Conservation (phyloP, 495 filamentous ascomycete genomes). For the Venustampulla echinocandica region DNA sequence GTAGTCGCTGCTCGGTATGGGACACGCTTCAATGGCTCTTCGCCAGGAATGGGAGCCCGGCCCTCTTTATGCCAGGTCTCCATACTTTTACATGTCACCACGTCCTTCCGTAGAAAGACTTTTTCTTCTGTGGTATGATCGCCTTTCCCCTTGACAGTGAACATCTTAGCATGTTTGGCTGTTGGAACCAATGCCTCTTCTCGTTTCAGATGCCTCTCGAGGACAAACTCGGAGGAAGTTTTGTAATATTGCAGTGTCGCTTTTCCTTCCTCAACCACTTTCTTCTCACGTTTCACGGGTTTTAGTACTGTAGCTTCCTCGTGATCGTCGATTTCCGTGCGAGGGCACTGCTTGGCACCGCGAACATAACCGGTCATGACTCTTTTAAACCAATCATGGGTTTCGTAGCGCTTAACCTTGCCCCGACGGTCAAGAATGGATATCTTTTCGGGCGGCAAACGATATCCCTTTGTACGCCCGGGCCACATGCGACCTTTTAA, state of each 20-base stretch:
- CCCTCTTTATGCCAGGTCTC: slow-evolving; percentile 99
- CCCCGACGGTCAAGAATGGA: slow-evolving; percentile 64
- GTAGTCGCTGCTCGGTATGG: slow-evolving; percentile 87
- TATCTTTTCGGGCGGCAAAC: slow-evolving; percentile 67
- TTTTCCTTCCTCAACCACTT: slow-evolving; percentile 62
- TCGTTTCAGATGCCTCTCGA: slow-evolving; percentile 80
- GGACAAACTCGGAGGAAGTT: slow-evolving; percentile 71
- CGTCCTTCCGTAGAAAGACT: slow-evolving; percentile 71
- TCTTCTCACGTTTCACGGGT: slow-evolving; percentile 59
- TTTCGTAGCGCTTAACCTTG: slow-evolving; percentile 59
- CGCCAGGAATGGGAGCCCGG: slow-evolving; percentile 57
- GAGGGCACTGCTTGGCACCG: slow-evolving; percentile 20
- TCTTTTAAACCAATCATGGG: slow-evolving; percentile 79
- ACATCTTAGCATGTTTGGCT: slow-evolving; percentile 63
- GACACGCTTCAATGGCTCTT: slow-evolving; percentile 73
- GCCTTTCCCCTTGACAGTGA: slow-evolving; percentile 57
- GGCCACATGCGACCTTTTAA: slow-evolving; percentile 76
- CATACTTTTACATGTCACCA: slow-evolving; percentile 77
- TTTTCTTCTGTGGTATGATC: slow-evolving; percentile 61
- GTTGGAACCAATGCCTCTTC: slow-evolving; percentile 78
- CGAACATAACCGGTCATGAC: slow-evolving; percentile 62
- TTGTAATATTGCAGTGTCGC: slow-evolving; percentile 82
- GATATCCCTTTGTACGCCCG: slow-evolving; percentile 81
- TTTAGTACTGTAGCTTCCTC: slow-evolving; percentile 72
- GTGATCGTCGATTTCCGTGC: slow-evolving; percentile 62